Evolutionary conservation across 305 asterid genomes (phyloP).

Genomic region (Solanum hybrid): DNA sequence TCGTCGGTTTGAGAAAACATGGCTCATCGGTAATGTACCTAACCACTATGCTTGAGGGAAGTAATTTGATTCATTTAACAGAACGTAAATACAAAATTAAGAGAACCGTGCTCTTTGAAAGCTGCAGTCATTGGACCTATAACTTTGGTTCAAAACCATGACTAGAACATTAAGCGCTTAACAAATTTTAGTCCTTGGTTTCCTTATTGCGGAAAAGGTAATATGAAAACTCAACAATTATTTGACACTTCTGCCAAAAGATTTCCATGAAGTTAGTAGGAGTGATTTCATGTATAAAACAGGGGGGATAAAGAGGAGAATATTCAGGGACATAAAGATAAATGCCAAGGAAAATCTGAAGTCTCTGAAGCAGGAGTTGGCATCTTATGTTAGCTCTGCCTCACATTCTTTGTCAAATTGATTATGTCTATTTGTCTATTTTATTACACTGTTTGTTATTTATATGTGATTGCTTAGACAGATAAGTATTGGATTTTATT

Average conservation of each 20-base stretch:
- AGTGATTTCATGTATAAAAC: neutral
- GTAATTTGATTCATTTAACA: neutral
- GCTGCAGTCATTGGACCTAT: neutral
- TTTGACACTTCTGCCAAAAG: neutral
- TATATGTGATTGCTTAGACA: neutral
- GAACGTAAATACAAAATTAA: neutral
- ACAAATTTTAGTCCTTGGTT: neutral
- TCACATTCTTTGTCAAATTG: neutral
- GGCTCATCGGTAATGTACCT: neutral
- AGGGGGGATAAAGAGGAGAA: neutral
- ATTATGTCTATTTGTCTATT: neutral
- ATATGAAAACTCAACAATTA: neutral
- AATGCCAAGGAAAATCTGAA: neutral
- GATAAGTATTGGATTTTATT: neutral
- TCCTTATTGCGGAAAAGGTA: neutral
- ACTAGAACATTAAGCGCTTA: neutral
- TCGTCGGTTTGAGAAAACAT: neutral
- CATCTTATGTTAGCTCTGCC: neutral
- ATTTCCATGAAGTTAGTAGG: neutral
- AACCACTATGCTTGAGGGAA: neutral
- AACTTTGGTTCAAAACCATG: neutral
- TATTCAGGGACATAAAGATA: neutral
- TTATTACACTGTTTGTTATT: neutral
- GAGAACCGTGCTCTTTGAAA: neutral
- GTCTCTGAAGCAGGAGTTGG: neutral